Base-by-base conservation (phyloP, 1,139 yeast genomes). In the Saccharomycopsis hybrid region DNA sequence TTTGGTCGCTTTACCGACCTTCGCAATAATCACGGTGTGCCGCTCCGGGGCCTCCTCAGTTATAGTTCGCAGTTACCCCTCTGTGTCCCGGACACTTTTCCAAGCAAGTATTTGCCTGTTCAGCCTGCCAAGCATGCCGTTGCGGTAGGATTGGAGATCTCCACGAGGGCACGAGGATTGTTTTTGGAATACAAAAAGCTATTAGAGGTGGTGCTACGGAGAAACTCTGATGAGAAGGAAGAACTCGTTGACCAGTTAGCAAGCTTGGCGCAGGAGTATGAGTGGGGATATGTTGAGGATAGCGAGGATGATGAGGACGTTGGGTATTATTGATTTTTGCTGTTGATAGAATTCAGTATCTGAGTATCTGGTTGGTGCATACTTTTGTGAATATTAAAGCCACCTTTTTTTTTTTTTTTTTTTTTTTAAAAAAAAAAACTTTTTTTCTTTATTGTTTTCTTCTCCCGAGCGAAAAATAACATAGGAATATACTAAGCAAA, bases 241-340 rank as follows among this genome's bases (percentile, higher is more conserved):
- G 90, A 84, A 52, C 59, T 84, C 52, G 67, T 80, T 29, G 85
- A 86, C 50, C 74, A 74, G 37, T 61, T 85, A 18, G 76, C 73
- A 25, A 62, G 64, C 3, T 52, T 80, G 42, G 71, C 79, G 0
- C 71, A 72, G 32, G 76, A 74, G 49, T 85, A 84, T 58, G 77
- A 77, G 29, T 65, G 68, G 56, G 89, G 88, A 0, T 80, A 76
- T 69, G 71, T 70, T 43, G 77, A 73, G 39, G 81, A 75, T 48
- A 30, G 38, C 24, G 51, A 49, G 11, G 48, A 41, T 35, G 43
- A 27, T 27, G 43, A 43, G 13, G 37, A 36, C 24, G n/a, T n/a
- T n/a, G n/a, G n/a, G n/a, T n/a, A n/a, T n/a, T n/a, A n/a, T n/a
- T n/a, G n/a, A n/a, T n/a, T n/a, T n/a, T n/a, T n/a, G n/a, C n/a